These are phyloP conservation scores for Diplogelasinospora grovesii DNA, from an alignment of 495 filamentous ascomycete genomes.

Conservation along the genomic window DNA sequence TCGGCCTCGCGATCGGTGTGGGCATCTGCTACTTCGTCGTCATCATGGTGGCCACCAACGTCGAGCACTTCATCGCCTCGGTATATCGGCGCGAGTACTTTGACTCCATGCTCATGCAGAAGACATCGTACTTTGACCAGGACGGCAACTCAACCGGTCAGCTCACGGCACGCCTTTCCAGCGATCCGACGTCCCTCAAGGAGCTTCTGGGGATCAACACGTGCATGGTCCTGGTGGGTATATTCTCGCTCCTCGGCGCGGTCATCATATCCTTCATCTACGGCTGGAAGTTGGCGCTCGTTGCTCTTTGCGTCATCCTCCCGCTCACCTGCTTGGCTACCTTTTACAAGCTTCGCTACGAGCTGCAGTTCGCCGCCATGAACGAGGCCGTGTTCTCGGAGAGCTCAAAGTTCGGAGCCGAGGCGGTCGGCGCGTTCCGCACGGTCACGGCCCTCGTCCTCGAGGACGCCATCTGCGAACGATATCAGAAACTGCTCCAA, in stretches of 20 bases:
- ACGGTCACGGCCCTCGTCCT: constrained; percentile 45
- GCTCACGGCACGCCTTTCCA: constrained; percentile 38
- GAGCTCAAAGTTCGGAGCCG: constrained; percentile 43
- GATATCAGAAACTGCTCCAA: constrained; percentile 39
- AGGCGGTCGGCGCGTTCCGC: constrained; percentile 43
- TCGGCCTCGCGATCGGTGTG: constrained; percentile 43
- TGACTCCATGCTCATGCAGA: constrained; percentile 43
- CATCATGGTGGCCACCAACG: constrained; percentile 39
- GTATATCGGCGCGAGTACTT: constrained; percentile 50
- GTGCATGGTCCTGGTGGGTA: constrained; percentile 34
- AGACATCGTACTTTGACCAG: constrained; percentile 47
- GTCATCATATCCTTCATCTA: constrained; percentile 39
- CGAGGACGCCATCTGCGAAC: constrained; percentile 37
- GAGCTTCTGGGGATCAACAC: constrained; percentile 49
- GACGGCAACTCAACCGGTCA: constrained; percentile 32
- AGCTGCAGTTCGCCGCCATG: constrained; percentile 39
- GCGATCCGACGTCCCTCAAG: constrained; percentile 50
- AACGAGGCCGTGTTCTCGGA: constrained; percentile 41
- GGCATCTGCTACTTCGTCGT: constrained; percentile 41
- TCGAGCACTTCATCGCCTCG: constrained; percentile 37
- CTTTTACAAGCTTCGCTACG: constrained; percentile 39
- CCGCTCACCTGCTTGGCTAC: constrained; percentile 37
- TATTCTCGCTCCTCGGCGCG: constrained; percentile 35
- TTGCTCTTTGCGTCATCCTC: constrained; percentile 34
- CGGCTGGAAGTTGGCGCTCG: constrained; percentile 45